Evolutionary conservation across 75 land plant species (phyloP).

Genomic region (Pinus taeda): DNA sequence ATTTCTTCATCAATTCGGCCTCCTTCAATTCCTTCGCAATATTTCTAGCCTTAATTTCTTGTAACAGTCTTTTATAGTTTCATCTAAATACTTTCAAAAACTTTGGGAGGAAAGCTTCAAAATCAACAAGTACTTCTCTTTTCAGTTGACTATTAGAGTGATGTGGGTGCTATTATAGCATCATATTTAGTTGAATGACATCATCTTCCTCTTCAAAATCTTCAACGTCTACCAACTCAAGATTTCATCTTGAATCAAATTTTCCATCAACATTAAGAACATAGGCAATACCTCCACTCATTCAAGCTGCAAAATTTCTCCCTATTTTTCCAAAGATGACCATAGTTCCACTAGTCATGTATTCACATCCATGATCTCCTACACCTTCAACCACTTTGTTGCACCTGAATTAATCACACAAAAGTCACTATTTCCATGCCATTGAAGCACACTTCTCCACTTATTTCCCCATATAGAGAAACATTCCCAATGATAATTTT

Average conservation of each 20-base stretch:
- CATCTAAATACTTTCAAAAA: slow-evolving; percentile 95
- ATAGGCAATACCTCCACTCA: slow-evolving; percentile 98
- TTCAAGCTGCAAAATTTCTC: slow-evolving; percentile 96
- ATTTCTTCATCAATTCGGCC: slow-evolving; percentile 47
- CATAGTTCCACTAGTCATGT: too few species aligned
- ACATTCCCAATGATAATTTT: too few species aligned
- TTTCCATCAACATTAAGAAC: slow-evolving; percentile 80
- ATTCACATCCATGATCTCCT: too few species aligned
- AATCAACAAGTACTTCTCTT: slow-evolving; percentile 62
- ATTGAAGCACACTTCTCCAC: too few species aligned
- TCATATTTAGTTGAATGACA: slow-evolving; percentile 62
- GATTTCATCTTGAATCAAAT: slow-evolving; percentile 73
- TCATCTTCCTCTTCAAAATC: slow-evolving; percentile 85
- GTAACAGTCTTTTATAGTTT: slow-evolving; percentile 84
- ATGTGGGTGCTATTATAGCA: slow-evolving; percentile 94
- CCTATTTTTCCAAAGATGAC: too few species aligned
- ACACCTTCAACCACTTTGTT: too few species aligned
- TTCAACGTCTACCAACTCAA: slow-evolving; percentile 85
- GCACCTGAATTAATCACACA: too few species aligned
- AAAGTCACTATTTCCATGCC: too few species aligned
- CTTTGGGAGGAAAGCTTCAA: slow-evolving; percentile 70
- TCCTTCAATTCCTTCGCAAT: slow-evolving; percentile 59
- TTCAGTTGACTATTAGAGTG: slow-evolving; percentile 80
- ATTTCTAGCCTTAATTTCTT: slow-evolving; percentile 49
- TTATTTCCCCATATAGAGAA: too few species aligned